Percentiles rank a stretch among this genome's conserved stretches.
Conservation (phyloP, 106 monocot species). For the Agapanthus africanus region DNA sequence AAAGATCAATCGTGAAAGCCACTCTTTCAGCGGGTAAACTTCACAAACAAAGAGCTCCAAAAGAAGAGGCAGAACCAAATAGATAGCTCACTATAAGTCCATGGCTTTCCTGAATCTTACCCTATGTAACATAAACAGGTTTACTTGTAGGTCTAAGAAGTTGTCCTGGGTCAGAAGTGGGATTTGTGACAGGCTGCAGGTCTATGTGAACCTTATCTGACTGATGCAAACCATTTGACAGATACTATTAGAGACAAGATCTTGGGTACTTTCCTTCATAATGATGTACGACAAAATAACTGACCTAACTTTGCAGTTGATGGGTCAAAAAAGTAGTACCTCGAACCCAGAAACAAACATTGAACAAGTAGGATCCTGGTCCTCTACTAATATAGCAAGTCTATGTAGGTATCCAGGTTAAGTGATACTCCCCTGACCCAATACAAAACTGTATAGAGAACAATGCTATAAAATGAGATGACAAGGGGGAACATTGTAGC, state of each 20-base stretch:
- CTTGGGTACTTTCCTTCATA: not conserved
- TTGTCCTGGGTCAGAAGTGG: no score
- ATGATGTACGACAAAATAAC: not conserved
- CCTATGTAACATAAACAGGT: not conserved
- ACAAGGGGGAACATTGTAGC: no score
- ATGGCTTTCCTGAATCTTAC: no score
- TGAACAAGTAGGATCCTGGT: no score
- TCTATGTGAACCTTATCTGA: not conserved
- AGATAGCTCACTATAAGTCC: no score
- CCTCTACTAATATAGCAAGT: no score
- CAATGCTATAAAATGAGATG: no score
- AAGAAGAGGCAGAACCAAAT: not conserved
- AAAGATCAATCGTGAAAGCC: not conserved
- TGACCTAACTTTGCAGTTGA: not conserved
- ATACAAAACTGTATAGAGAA: no score
- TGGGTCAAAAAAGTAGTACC: not conserved
- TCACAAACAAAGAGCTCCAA: not conserved
- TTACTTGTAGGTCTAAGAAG: no score
- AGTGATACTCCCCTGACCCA: no score
- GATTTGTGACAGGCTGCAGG: not conserved
- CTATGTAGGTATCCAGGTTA: no score
- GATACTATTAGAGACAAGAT: not conserved
- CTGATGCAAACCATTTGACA: not conserved
- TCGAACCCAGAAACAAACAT: no score
- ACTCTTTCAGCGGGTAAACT: not conserved